Conservation (phyloP, 768 basidiomycete species). For the Leucocoprinus sp. region DNA sequence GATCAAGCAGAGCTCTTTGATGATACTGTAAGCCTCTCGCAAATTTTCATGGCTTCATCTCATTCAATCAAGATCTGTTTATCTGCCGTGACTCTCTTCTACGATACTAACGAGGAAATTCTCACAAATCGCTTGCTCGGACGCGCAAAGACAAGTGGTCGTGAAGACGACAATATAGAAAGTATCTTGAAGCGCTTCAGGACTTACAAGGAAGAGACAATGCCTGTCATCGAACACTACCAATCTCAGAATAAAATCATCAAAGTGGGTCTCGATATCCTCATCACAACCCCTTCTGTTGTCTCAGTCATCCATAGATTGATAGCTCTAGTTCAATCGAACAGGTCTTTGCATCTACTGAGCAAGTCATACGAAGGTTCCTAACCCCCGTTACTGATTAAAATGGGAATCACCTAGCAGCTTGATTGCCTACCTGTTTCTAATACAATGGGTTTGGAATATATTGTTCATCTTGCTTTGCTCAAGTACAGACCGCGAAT, state of each 20-base stretch:
- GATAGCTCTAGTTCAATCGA: conserved; percentile 63
- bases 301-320: conserved; percentile 34
- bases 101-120: conserved; percentile 78
- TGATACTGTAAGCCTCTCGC: conserved; percentile 46
- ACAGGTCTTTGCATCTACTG: conserved; percentile 59
- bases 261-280: conserved; percentile 49
- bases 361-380: conserved; percentile 34
- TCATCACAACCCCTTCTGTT: background rate
- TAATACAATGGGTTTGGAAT: background rate
- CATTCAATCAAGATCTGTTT: conserved; percentile 55
- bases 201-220: conserved; percentile 80
- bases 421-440: too few relatives aligned
- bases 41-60: conserved; percentile 4
- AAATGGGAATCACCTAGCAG: background rate
- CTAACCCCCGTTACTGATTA: conserved; percentile 13
- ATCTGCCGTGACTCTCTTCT: conserved; percentile 78
- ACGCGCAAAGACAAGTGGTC: conserved; percentile 87
- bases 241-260: conserved; percentile 58
- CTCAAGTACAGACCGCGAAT: conserved; percentile 43
- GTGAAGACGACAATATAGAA: conserved; percentile 93
- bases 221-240: conserved; percentile 92
- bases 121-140: conserved; percentile 82
- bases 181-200: conserved; percentile 95
- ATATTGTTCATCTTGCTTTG: background rate
- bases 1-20: conserved; percentile 95